Conservation (phyloP, 2,329 filamentous ascomycete species). For the Monilinia aucupariae region DNA sequence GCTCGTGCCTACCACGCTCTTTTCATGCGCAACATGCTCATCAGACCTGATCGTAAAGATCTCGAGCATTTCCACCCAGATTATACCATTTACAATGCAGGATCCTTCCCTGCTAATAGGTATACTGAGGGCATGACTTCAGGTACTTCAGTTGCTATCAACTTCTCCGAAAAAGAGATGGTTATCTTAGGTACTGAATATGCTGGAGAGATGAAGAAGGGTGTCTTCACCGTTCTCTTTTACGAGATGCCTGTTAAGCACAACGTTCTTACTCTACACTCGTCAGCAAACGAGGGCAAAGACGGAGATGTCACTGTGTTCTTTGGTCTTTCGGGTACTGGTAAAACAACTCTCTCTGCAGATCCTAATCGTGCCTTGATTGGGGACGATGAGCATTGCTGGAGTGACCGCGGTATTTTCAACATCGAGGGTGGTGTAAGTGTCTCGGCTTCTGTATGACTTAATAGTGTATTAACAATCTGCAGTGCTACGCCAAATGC, state of each 20-base stretch:
- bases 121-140: slow-evolving; percentile 99
- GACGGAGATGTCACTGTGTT: slow-evolving; percentile 96
- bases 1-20: slow-evolving; percentile 98
- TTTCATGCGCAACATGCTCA: slow-evolving; percentile 99
- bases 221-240: slow-evolving; percentile 97
- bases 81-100: slow-evolving; percentile 99
- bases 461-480: slow-evolving; percentile 15
- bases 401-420: slow-evolving; percentile 94
- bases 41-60: slow-evolving; percentile 84
- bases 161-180: slow-evolving; percentile 99
- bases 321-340: slow-evolving; percentile 97
- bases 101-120: slow-evolving; percentile 96
- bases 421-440: slow-evolving; percentile 88
- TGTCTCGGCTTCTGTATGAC: slow-evolving; percentile 12
- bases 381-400: slow-evolving; percentile 99
- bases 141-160: slow-evolving; percentile 94
- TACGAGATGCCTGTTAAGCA: slow-evolving; percentile 99
- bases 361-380: slow-evolving; percentile 95
- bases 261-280: slow-evolving; percentile 97
- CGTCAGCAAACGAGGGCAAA: slow-evolving; percentile 94
- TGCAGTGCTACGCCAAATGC: slow-evolving; percentile 89
- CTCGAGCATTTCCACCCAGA: slow-evolving; percentile 97
- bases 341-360: slow-evolving; percentile 96
- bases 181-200: slow-evolving; percentile 99
- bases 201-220: slow-evolving; percentile 96